A percentile compares a stretch with the other conserved stretches of the same genome.
These are phyloP conservation scores for Nicotiana tabacum DNA, from an alignment of 257 asterid species.

Conservation along the genomic window DNA sequence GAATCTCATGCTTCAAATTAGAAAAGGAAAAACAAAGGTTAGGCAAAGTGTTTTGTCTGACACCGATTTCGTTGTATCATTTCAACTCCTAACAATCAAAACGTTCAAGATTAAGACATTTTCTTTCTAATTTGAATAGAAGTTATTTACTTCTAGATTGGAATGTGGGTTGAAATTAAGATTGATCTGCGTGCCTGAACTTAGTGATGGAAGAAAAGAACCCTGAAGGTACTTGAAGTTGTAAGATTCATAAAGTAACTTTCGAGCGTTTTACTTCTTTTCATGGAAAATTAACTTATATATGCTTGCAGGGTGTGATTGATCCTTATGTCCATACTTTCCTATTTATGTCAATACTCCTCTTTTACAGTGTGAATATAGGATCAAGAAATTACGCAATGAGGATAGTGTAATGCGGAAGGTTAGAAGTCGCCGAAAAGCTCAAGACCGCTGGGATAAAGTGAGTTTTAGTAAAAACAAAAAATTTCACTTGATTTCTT, in stretches of 20 bases:
- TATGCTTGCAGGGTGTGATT: conserved; percentile 1
- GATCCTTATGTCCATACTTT: conserved; percentile 1
- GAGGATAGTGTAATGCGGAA: conserved; percentile 69
- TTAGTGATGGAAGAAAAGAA: neutral
- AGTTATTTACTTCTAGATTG: neutral
- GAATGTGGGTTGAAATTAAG: neutral
- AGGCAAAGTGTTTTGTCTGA: neutral
- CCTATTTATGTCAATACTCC: conserved; percentile 15
- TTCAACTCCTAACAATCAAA: neutral
- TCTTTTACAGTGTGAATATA: conserved; percentile 68
- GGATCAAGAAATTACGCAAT: conserved; percentile 67
- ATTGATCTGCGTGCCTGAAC: neutral
- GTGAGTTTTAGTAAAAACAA: conserved; percentile 35
- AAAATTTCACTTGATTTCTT: neutral
- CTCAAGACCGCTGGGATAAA: conserved; percentile 78
- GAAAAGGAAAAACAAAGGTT: neutral
- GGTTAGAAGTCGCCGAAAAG: conserved; percentile 69
- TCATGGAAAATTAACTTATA: neutral
- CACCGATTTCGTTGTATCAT: neutral
- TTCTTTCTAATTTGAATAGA: neutral
- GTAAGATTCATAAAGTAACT: neutral
- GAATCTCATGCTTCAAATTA: neutral
- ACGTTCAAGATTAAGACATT: neutral
- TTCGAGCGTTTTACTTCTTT: neutral
- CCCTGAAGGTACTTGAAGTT: neutral